These are phyloP conservation scores for Beauveria scarabaeidicola DNA, from an alignment of 2,329 filamentous ascomycete genomes.

Conservation along the genomic window DNA sequence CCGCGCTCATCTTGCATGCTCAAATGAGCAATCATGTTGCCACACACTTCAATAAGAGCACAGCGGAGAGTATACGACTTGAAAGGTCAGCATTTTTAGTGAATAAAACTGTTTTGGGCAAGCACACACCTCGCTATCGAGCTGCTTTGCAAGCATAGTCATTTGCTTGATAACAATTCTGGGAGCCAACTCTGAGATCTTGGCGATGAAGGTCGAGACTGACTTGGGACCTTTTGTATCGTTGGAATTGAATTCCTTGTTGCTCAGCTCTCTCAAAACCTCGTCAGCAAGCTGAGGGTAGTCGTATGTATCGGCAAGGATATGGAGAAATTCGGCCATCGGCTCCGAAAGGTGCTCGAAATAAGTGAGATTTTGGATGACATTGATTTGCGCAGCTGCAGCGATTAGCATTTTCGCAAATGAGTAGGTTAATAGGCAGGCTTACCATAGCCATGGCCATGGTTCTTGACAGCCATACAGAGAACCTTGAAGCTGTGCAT, in stretches of 20 bases:
- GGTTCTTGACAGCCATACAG: slow-evolving; percentile 94
- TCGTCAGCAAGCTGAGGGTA: slow-evolving; percentile 93
- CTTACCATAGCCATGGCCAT: slow-evolving; percentile 89
- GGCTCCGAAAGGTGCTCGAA: slow-evolving; percentile 98
- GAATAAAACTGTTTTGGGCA: fast-evolving
- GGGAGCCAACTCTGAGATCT: slow-evolving; percentile 85
- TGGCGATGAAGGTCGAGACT: slow-evolving; percentile 86
- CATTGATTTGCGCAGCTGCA: slow-evolving; percentile 86
- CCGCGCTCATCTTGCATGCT: slow-evolving; percentile 85
- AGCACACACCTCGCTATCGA: slow-evolving; percentile 76
- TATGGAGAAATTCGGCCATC: slow-evolving; percentile 97
- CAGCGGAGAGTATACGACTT: slow-evolving; percentile 88
- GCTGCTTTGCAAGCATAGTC: slow-evolving; percentile 84
- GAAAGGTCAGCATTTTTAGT: slow-evolving; percentile 17
- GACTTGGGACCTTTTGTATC: slow-evolving; percentile 94
- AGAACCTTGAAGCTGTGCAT: slow-evolving; percentile 98
- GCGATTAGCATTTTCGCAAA: slow-evolving; percentile 20
- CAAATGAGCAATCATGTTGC: slow-evolving; percentile 85
- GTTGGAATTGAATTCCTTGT: slow-evolving; percentile 96
- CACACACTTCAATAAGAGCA: slow-evolving; percentile 92
- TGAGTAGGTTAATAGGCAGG: slow-evolving; percentile 10
- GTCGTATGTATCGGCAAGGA: slow-evolving; percentile 93
- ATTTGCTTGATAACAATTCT: slow-evolving; percentile 95
- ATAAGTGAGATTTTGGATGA: slow-evolving; percentile 95
- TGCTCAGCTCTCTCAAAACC: slow-evolving; percentile 85